Percentiles rank a stretch among this genome's conserved stretches.
Evolutionary conservation across 176 grass and related monocot species (phyloP).

Genomic region (Elaeis guineensis): DNA sequence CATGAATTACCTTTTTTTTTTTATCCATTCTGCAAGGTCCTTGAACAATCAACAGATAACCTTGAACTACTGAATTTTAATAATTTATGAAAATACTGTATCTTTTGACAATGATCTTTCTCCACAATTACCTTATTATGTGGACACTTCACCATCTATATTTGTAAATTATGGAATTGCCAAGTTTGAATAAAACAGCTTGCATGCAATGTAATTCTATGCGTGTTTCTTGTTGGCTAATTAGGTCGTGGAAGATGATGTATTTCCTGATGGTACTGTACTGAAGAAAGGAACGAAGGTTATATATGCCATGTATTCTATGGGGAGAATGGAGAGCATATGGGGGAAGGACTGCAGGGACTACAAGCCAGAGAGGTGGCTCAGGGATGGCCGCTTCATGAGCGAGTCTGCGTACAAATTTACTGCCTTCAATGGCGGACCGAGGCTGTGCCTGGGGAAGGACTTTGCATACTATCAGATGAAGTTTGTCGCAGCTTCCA

Average conservation of each 20-base stretch:
- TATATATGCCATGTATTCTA: conserved; percentile 78
- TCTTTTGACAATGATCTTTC: too few relatives aligned
- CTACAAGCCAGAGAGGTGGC: conserved; percentile 21
- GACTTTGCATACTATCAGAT: conserved; percentile 11
- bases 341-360: conserved; percentile 23
- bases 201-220: background rate
- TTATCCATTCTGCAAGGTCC: too few relatives aligned
- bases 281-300: conserved; percentile 92
- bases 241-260: conserved; percentile 84
- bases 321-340: conserved; percentile 42
- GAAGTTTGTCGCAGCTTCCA: conserved; percentile 7
- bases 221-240: conserved; percentile 5
- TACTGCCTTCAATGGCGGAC: conserved; percentile 9
- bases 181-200: background rate
- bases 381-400: conserved; percentile 2
- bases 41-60: too few relatives aligned
- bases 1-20: too few relatives aligned
- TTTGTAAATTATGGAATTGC: background rate
- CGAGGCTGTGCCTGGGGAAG: conserved; percentile 12
- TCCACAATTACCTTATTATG: too few relatives aligned
- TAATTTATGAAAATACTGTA: too few relatives aligned
- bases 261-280: conserved; percentile 87
- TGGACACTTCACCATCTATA: background rate
- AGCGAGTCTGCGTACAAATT: conserved; percentile 23
- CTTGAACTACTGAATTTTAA: too few relatives aligned